phyloP scores from a whole-genome alignment of 192 early-diverging fungal species.

The Rhizoclosmatium globosum region DNA sequence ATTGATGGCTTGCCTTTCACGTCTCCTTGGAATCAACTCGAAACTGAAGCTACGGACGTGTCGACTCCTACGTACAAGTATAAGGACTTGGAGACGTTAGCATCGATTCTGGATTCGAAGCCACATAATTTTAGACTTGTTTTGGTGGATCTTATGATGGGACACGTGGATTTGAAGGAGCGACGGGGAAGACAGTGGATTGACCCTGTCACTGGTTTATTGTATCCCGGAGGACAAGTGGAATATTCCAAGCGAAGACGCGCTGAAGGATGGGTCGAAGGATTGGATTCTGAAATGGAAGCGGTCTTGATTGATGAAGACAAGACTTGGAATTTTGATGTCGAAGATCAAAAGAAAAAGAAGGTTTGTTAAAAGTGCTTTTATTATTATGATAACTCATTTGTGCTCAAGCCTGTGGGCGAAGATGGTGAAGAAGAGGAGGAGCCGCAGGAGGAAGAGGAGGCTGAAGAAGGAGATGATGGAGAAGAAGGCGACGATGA shows the following conservation, averaged over 20 bases:
- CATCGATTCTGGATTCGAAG: constrained; percentile 7
- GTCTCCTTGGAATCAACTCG: not conserved
- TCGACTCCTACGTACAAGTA: not conserved
- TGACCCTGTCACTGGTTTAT: constrained; percentile 50
- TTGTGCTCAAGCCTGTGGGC: constrained; percentile 19
- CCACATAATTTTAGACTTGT: constrained; percentile 31
- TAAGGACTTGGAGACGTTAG: constrained; percentile 29
- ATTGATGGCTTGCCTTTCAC: constrained; percentile 46
- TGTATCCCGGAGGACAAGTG: constrained; percentile 58
- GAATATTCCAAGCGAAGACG: constrained; percentile 44
- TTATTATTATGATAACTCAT: constrained; percentile 8
- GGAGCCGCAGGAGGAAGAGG: constrained; percentile 33
- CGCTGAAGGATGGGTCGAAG: constrained; percentile 47
- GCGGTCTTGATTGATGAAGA: constrained; percentile 34
- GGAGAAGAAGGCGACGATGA: constrained; percentile 43
- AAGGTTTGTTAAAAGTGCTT: not conserved
- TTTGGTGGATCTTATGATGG: constrained; percentile 48
- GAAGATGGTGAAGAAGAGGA: constrained; percentile 41
- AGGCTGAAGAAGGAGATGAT: constrained; percentile 31
- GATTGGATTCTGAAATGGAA: constrained; percentile 30
- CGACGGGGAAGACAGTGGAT: constrained; percentile 47
- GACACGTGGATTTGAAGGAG: constrained; percentile 43
- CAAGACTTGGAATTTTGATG: constrained; percentile 35
- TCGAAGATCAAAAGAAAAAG: not conserved
- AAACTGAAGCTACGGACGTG: not conserved